phyloP scores from a whole-genome alignment of 768 basidiomycete genomes.

The Coprinopsis cinerea region DNA sequence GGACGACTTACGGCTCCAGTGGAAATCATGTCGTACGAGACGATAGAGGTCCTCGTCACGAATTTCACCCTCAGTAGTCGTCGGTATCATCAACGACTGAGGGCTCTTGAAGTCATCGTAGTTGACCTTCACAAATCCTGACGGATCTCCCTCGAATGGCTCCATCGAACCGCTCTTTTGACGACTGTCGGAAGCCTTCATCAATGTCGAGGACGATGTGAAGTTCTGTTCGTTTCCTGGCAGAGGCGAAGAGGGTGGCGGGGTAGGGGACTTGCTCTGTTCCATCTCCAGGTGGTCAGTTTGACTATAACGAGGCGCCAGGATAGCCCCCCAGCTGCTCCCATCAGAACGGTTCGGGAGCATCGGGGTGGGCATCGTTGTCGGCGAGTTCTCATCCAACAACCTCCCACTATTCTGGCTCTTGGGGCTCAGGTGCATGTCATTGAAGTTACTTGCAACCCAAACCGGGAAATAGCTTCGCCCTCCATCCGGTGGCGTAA shows the following conservation, averaged over 20 bases:
- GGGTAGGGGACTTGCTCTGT: background rate
- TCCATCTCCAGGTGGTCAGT: background rate
- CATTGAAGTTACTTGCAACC: conserved; percentile 1
- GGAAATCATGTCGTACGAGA: conserved; percentile 47
- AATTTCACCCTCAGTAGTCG: too few species aligned
- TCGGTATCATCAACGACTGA: background rate
- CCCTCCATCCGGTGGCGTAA: background rate
- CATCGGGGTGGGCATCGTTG: conserved; percentile 1
- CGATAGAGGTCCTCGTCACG: conserved; percentile 6
- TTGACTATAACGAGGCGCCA: background rate
- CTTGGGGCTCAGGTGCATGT: background rate
- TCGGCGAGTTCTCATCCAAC: background rate
- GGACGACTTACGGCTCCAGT: conserved; percentile 52
- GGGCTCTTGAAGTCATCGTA: background rate
- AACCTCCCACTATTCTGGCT: background rate
- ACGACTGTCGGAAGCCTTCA: background rate
- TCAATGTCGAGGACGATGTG: background rate
- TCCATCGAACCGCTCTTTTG: background rate
- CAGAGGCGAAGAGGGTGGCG: background rate
- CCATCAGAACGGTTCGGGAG: background rate
- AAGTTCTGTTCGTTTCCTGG: background rate
- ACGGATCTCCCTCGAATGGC: background rate
- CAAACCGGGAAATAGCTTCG: conserved; percentile 5
- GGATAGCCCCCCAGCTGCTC: background rate
- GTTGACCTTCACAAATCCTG: background rate